Conservation (phyloP, 176 grass and related monocot genomes). For the Puccinellia tenuiflora region DNA sequence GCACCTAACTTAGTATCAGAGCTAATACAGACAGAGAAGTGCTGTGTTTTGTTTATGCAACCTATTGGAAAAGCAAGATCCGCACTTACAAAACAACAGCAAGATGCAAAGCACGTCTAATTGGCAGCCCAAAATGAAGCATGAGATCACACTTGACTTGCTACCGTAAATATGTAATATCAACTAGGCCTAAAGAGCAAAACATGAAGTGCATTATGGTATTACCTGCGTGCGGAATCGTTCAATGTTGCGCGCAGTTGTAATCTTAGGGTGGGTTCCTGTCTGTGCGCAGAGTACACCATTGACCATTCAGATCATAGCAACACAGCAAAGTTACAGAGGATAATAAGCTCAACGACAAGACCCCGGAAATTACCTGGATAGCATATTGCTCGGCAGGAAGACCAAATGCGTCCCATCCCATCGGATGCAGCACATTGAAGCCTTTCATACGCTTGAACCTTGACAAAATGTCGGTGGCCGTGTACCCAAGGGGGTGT, state of each 20-base stretch:
- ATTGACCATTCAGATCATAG: neutral
- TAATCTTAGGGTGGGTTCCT: constrained; percentile 88
- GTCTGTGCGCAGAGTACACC: constrained; percentile 49
- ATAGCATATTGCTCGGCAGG: constrained; percentile 97
- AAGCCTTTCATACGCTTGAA: constrained; percentile 96
- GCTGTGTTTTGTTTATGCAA: neutral
- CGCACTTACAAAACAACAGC: neutral
- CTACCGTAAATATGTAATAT: neutral
- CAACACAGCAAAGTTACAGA: neutral
- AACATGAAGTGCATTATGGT: neutral
- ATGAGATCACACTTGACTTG: neutral
- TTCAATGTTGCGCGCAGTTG: constrained; percentile 69
- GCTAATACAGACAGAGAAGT: neutral
- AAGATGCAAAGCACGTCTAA: neutral
- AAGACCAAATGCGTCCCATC: constrained; percentile 97
- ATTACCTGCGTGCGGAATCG: constrained; percentile 76
- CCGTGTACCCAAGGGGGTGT: constrained; percentile 87
- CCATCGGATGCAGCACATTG: constrained; percentile 98
- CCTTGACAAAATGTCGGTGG: constrained; percentile 80
- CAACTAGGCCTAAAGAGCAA: neutral
- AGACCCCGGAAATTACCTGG: constrained; percentile 37
- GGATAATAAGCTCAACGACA: neutral
- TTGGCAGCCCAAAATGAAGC: neutral
- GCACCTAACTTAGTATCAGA: neutral
- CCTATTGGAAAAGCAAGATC: neutral